Percentiles rank a stretch among this genome's conserved stretches.
These are phyloP conservation scores for Lagerstroemia speciosa DNA, from an alignment of 345 rosid species.

Conservation along the genomic window DNA sequence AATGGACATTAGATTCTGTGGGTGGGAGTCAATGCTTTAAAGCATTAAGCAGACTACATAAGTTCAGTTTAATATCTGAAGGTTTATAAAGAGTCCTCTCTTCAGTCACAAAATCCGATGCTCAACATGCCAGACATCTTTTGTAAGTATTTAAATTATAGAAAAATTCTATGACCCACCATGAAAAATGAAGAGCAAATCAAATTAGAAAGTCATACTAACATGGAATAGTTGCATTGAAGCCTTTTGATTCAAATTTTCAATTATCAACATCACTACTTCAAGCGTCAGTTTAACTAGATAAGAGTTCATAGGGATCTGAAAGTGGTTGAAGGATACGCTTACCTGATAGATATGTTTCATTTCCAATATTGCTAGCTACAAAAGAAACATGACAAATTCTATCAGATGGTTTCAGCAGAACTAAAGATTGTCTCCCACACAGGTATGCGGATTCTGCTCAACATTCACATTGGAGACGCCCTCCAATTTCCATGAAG, in stretches of 20 bases:
- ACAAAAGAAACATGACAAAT: not conserved
- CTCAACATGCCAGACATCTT: too few relatives aligned
- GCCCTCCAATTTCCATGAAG: not conserved
- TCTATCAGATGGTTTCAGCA: not conserved
- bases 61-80: too few relatives aligned
- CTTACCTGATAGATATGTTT: slow-evolving; percentile 6
- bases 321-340: not conserved
- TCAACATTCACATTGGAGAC: not conserved
- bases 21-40: not conserved
- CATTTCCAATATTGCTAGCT: slow-evolving; percentile 5
- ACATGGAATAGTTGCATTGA: not conserved
- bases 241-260: not conserved
- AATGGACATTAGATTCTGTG: not conserved
- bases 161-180: too few relatives aligned
- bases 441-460: not conserved
- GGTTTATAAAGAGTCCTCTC: too few relatives aligned
- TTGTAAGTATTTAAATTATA: too few relatives aligned
- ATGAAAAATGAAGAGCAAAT: not conserved
- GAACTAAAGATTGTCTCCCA: not conserved
- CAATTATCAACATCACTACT: not conserved
- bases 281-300: not conserved
- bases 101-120: too few relatives aligned
- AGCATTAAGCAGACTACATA: too few relatives aligned
- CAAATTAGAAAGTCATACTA: not conserved
- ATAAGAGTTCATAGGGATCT: not conserved